phyloP scores from a whole-genome alignment of 2,329 filamentous ascomycete species.

The Colletotrichum sp. region DNA sequence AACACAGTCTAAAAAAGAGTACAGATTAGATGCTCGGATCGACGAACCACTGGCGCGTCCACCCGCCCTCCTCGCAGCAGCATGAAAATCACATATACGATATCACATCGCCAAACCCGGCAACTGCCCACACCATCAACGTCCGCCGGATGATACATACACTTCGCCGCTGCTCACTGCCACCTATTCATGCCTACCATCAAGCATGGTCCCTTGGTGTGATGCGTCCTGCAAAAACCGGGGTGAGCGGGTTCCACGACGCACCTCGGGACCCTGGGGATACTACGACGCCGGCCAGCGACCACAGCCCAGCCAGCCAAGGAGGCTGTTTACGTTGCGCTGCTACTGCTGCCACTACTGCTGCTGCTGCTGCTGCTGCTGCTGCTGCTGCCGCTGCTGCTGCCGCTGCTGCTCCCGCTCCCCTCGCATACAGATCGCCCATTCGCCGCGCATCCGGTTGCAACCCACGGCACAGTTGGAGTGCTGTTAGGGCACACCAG shows the following conservation, averaged over 20 bases:
- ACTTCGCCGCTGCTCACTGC: background rate
- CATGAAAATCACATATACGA: background rate
- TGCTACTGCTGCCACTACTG: background rate
- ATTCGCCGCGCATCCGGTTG: constrained; percentile 15
- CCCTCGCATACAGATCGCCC: constrained; percentile 10
- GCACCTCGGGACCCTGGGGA: background rate
- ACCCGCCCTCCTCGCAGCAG: background rate
- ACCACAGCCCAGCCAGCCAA: background rate
- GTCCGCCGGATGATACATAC: background rate
- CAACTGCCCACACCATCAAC: background rate
- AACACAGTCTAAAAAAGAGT: background rate
- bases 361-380: constrained; percentile 8
- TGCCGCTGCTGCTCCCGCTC: constrained; percentile 6
- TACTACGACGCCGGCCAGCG: background rate
- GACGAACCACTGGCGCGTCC: background rate
- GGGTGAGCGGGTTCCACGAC: background rate
- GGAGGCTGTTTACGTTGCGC: background rate
- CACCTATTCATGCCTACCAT: background rate
- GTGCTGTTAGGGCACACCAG: background rate
- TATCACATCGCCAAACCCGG: background rate
- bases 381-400: constrained; percentile 7
- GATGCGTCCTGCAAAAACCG: background rate
- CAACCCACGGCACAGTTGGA: background rate
- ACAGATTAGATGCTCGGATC: constrained; percentile 4
- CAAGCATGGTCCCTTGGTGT: background rate